Percentiles rank a stretch among this genome's conserved stretches.
Evolutionary conservation across 495 filamentous ascomycete species (phyloP).

Genomic region (Apiosordaria backusii): DNA sequence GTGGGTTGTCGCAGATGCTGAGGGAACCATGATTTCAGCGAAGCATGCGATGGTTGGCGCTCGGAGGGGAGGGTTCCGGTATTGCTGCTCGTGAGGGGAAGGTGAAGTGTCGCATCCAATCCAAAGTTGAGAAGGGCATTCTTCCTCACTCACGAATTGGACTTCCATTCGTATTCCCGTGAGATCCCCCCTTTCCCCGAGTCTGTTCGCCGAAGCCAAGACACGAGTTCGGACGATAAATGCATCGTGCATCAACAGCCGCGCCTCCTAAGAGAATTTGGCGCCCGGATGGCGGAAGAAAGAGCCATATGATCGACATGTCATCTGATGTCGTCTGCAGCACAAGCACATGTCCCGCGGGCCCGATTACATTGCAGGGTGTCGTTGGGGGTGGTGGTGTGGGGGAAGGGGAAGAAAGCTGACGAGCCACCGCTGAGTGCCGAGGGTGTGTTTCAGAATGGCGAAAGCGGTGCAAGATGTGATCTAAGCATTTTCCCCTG

Average conservation of each 20-base stretch:
- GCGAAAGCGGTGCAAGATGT: constrained; percentile 15
- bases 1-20: too few species aligned
- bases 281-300: neutral
- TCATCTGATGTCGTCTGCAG: neutral
- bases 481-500: constrained; percentile 31
- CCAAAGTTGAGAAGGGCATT: neutral
- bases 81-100: neutral
- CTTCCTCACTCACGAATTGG: neutral
- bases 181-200: neutral
- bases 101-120: neutral
- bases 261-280: neutral
- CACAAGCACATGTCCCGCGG: neutral
- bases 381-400: constrained; percentile 3
- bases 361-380: constrained; percentile 12
- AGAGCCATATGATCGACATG: neutral
- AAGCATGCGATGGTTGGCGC: too few species aligned
- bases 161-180: neutral
- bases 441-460: constrained; percentile 24
- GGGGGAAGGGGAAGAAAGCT: neutral
- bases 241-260: neutral
- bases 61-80: neutral
- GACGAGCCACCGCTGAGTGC: constrained; percentile 12
- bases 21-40: too few species aligned
- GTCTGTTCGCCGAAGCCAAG: neutral
- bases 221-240: constrained; percentile 8